A percentile compares a stretch with the other conserved stretches of the same genome.
phyloP scores from a whole-genome alignment of 306 rosid genomes.

The Sechiopsis laciniata region DNA sequence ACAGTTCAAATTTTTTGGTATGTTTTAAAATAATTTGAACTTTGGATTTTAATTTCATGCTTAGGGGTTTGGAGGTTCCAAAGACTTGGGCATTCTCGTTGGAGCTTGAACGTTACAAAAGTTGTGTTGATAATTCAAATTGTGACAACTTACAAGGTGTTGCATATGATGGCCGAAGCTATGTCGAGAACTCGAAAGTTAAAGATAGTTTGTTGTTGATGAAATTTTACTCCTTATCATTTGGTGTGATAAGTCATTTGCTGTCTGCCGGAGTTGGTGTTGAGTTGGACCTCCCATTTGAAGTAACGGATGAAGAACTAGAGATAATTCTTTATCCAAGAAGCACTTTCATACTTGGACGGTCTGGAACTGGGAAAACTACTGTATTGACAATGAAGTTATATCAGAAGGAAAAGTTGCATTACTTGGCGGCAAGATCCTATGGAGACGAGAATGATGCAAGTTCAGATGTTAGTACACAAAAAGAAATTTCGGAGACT shows the following conservation, averaged over 20 bases:
- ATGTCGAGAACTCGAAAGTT: slow-evolving; percentile 70
- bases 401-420: slow-evolving; percentile 45
- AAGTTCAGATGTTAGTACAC: slow-evolving; percentile 22
- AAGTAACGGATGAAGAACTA: slow-evolving; percentile 58
- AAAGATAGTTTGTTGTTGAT: slow-evolving; percentile 68
- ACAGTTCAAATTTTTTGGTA: not conserved
- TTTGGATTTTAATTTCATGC: not conserved
- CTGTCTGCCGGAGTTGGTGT: slow-evolving; percentile 42
- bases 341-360: slow-evolving; percentile 66
- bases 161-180: slow-evolving; percentile 45
- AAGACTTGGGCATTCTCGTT: slow-evolving; percentile 38
- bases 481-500: slow-evolving; percentile 17
- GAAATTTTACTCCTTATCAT: slow-evolving; percentile 66
- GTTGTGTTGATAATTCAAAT: slow-evolving; percentile 22
- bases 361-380: slow-evolving; percentile 92
- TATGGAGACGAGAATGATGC: slow-evolving; percentile 12
- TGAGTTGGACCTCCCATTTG: slow-evolving; percentile 70
- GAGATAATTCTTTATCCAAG: slow-evolving; percentile 47
- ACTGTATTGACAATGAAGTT: slow-evolving; percentile 75
- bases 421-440: slow-evolving; percentile 34
- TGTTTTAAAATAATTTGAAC: not conserved
- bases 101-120: slow-evolving; percentile 39
- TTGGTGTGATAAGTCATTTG: slow-evolving; percentile 47
- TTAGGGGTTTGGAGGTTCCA: slow-evolving; percentile 46
- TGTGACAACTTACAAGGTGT: slow-evolving; percentile 26